Evolutionary conservation across 192 early-diverging fungal genomes (phyloP).

Genomic region (Entomortierella chlamydospora): DNA sequence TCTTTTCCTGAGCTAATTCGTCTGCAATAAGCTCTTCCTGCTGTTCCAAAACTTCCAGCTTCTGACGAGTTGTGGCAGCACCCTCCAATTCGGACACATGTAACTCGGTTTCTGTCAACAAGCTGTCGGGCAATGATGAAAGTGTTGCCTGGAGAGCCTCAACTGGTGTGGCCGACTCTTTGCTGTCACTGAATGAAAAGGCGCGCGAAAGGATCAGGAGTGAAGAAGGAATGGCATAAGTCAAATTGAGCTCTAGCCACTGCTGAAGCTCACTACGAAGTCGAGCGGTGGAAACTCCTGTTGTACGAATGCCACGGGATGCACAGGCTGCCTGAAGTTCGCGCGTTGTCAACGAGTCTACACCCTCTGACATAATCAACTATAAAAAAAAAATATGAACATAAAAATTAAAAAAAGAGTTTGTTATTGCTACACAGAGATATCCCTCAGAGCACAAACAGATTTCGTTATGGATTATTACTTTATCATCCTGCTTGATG

Average conservation of each 20-base stretch:
- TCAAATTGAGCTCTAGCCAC: conserved; percentile 95
- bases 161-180: conserved; percentile 59
- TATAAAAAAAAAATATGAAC: conserved; percentile 32
- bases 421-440: too few relatives aligned
- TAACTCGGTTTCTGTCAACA: conserved; percentile 88
- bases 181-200: conserved; percentile 77
- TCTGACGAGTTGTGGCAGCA: conserved; percentile 91
- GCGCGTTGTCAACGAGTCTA: conserved; percentile 87
- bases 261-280: conserved; percentile 89
- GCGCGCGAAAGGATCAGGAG: conserved; percentile 92
- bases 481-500: conserved; percentile 89
- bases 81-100: conserved; percentile 91
- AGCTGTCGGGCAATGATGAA: conserved; percentile 89
- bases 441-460: not conserved
- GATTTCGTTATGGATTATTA: not conserved
- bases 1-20: conserved; percentile 90
- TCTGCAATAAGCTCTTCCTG: conserved; percentile 98
- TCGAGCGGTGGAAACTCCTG: conserved; percentile 91
- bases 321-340: conserved; percentile 91
- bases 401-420: conserved; percentile 81
- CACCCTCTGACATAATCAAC: conserved; percentile 87
- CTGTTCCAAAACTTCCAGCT: conserved; percentile 92
- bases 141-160: conserved; percentile 95
- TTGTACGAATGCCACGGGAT: conserved; percentile 88
- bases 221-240: conserved; percentile 91